Evolutionary conservation across 2,329 filamentous ascomycete genomes (phyloP), one percentile per base, ranked within the genome.

Genomic region (Alternaria hordeiaustralica): DNA sequence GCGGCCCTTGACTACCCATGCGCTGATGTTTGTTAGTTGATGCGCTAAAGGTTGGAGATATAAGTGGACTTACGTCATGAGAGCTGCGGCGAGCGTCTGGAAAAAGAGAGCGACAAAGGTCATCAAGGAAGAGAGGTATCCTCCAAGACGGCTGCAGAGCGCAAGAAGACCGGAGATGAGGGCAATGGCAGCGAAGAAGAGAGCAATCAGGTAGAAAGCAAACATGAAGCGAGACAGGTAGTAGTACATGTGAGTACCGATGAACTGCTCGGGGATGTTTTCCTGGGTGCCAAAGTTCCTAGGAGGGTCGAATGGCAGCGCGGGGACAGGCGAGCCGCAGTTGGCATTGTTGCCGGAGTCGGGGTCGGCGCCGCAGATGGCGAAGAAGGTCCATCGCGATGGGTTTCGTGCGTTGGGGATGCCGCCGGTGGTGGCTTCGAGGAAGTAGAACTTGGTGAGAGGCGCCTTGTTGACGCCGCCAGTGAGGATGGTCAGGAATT

Each of bases 211-310:
- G 83, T 92, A 92, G 81, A 97, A 96, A 41, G 94, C 93, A 87
- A 95, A 98, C 80, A 93, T 91, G 84, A 97, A 97, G 44, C 95
- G 89, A 83, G 93, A 96, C 77, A 96, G 86, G 82, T 94, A 93
- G 83, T 87, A 98, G 84, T 90, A 97, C 66, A 84, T 87, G 70
- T 89, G 84, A 10, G 83, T 81, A 41, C 84, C 84, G 57, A 87
- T 77, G 67, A 91, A 88, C 30, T 80, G 72, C 30, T 75, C 50
- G 2, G 88, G 88, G 2, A 90, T 80, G 62, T 86, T 86, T 2
- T 73, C 67, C 3, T 79, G 80, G 20, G 86, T 88, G 71, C 81
- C 83, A 75, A 90, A 96, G 79, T 90, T 91, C 44, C 81, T 80
- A 13, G 85, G 82, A 13, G 87, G 87, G 70, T 85, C 92, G 85